A percentile compares a stretch with the other conserved stretches of the same genome.
These are phyloP conservation scores for Mortierella antarctica DNA, from an alignment of 192 early-diverging fungal species.

Conservation along the genomic window DNA sequence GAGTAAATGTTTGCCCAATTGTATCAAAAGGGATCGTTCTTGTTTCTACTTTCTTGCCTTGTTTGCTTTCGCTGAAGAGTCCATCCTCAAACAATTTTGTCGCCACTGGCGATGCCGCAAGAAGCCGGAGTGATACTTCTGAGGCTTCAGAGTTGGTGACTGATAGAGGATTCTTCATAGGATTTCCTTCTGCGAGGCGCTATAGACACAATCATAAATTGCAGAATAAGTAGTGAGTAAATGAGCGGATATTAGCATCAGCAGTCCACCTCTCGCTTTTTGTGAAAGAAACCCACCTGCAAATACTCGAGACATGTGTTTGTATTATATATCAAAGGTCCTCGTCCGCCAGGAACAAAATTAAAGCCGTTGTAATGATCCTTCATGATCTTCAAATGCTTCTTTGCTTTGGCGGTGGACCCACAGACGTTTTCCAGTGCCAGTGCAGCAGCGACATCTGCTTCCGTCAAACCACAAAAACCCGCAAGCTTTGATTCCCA, in stretches of 20 bases:
- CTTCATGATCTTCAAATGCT: constrained; percentile 47
- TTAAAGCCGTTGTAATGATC: constrained; percentile 41
- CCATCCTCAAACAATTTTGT: constrained; percentile 24
- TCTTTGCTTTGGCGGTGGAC: constrained; percentile 16
- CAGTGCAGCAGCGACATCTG: constrained; percentile 32
- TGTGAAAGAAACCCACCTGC: constrained; percentile 31
- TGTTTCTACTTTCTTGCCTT: constrained; percentile 22
- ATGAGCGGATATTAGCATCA: constrained; percentile 4
- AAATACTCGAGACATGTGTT: constrained; percentile 51
- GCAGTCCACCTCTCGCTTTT: constrained; percentile 1
- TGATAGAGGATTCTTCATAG: constrained; percentile 29
- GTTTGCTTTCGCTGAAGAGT: constrained; percentile 17
- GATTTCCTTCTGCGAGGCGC: constrained; percentile 12
- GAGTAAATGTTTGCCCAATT: constrained; percentile 19
- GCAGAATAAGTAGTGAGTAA: constrained; percentile 4
- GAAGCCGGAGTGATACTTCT: constrained; percentile 18
- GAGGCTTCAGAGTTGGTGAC: constrained; percentile 38
- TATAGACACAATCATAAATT: constrained; percentile 25
- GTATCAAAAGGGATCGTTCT: constrained; percentile 22
- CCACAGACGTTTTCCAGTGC: constrained; percentile 19
- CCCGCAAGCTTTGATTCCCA: constrained; percentile 15
- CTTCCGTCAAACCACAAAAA: constrained; percentile 32
- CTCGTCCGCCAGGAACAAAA: constrained; percentile 30
- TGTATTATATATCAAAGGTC: constrained; percentile 39
- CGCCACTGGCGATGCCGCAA: constrained; percentile 40